These are phyloP conservation scores for Trichoderma sp. DNA, from an alignment of 2,329 filamentous ascomycete genomes.

Conservation along the genomic window DNA sequence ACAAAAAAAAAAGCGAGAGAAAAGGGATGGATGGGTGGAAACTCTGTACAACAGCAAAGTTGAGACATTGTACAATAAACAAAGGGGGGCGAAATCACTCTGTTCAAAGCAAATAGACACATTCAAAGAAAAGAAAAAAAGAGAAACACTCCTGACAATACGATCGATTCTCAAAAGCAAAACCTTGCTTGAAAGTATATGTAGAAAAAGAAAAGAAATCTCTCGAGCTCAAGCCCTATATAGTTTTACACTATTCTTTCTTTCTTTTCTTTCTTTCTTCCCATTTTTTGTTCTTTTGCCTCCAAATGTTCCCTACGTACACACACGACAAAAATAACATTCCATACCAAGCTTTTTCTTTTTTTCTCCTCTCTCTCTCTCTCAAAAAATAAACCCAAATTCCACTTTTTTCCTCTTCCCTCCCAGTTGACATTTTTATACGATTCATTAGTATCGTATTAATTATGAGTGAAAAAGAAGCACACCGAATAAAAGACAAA, in stretches of 20 bases:
- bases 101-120: not conserved
- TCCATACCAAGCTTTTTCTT: not conserved
- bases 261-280: not conserved
- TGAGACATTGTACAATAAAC: constrained; percentile 9
- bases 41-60: not conserved
- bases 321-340: not conserved
- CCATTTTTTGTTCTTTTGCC: not conserved
- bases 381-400: not conserved
- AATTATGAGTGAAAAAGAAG: not conserved
- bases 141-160: not conserved
- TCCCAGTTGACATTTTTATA: not conserved
- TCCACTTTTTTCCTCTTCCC: not conserved
- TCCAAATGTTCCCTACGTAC: not conserved
- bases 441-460: constrained; percentile 9
- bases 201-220: not conserved
- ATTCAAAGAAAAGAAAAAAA: not conserved
- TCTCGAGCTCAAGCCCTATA: not conserved
- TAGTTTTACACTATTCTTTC: too few species aligned
- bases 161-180: not conserved
- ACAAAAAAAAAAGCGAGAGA: not conserved
- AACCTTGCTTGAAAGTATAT: not conserved
- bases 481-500: not conserved
- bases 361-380: not conserved
- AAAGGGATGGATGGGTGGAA: not conserved
- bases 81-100: not conserved